Base-by-base conservation (phyloP, 129 eudicot species). In the Flaveria trinervia region DNA sequence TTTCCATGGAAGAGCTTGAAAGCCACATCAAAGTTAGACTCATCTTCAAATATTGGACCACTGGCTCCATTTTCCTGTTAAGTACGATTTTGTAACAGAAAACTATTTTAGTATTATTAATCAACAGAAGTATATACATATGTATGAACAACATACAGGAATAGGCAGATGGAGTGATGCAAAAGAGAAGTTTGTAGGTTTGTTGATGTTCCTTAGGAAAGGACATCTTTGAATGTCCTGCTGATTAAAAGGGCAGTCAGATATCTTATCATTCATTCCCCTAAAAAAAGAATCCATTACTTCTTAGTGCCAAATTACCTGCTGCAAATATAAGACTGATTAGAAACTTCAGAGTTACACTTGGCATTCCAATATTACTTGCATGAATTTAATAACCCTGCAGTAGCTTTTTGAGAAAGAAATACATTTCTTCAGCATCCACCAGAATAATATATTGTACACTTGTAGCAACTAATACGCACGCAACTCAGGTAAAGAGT, bases 41-140 rank as follows among this genome's bases (percentile, higher is more conserved):
- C 97, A 79, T 92, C 97, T 80, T 92, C 97, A 83, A 90, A 92
- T 54, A 92, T 92, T 56, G 93, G 97, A 82, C 97, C 96, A 73
- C 71, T 92, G 70, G 76, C 78, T 70, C 82, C 92, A 81, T 33
- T 77, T 41, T 26, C 81, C 95, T 88, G 83, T 73, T n/a, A 72
- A 55, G 60, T 67, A 36, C 18, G 2, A 48, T 20, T 77, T 9
- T 1, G 5, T 33, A 26, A 68, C 48, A 51, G 28, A 51, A 48
- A 17, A 22, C 7, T 16, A 65, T 26, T 30, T 3, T 39, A 68
- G 11, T 28, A 51, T 71, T 71, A 51, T 5, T 60, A 46, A 23
- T 22, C 18, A 57, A 46, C 7, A 56, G 10, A 57, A 59, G 55
- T 48, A 28, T 12, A 48, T 14, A 25, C 54, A 52, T 30, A 64